These are phyloP conservation scores for Cordia subcordata DNA, from an alignment of 257 asterid genomes.

Conservation along the genomic window DNA sequence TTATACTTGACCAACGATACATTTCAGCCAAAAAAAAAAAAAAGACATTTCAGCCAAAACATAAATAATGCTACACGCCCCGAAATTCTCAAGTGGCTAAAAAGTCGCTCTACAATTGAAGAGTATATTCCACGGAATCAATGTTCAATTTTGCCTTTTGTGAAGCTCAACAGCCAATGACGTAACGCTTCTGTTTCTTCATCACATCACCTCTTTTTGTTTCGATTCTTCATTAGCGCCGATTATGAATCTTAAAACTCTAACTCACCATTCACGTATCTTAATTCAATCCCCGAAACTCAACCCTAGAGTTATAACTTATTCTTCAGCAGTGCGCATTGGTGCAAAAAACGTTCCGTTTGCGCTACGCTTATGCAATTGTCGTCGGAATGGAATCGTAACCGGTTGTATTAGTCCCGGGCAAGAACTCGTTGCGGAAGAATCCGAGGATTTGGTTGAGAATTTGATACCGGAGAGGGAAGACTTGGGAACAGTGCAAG, in stretches of 20 bases:
- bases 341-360: not conserved
- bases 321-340: not conserved
- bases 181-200: not conserved
- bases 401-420: conserved; percentile 38
- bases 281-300: conserved; percentile 8
- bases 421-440: conserved; percentile 24
- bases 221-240: not conserved
- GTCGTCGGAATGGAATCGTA: conserved; percentile 3
- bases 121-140: too few relatives aligned
- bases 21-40: not conserved
- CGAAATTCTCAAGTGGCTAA: not conserved
- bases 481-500: conserved; percentile 16
- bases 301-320: not conserved
- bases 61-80: not conserved
- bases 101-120: too few relatives aligned
- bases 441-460: conserved; percentile 4
- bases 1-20: conserved; percentile 1
- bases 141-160: too few relatives aligned
- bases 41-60: not conserved
- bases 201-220: not conserved
- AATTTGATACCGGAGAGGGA: conserved; percentile 27
- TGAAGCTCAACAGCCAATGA: too few relatives aligned
- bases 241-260: conserved; percentile 41
- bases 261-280: conserved; percentile 22
- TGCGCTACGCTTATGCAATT: conserved; percentile 4